phyloP scores from a whole-genome alignment of 768 basidiomycete species.

The Xerocomellus intermedius region DNA sequence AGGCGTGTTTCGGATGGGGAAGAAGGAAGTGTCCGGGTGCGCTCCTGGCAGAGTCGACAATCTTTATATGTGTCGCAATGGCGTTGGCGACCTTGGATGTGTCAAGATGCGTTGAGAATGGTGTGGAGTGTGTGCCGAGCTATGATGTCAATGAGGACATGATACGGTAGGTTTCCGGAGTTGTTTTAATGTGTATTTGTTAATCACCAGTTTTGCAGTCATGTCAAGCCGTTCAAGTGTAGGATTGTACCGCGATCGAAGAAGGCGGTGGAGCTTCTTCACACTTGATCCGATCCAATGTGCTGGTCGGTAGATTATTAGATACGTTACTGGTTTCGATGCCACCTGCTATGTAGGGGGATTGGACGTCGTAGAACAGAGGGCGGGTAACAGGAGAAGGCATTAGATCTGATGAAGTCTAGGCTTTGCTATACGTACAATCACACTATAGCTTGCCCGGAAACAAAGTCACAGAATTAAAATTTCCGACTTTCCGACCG shows the following conservation, averaged over 20 bases:
- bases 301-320: too few relatives aligned
- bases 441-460: too few relatives aligned
- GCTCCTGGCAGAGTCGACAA: not conserved
- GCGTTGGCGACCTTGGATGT: conserved; percentile 7
- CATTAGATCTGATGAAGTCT: too few relatives aligned
- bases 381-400: too few relatives aligned
- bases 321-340: too few relatives aligned
- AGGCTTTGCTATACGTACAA: too few relatives aligned
- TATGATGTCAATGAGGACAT: not conserved
- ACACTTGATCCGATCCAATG: too few relatives aligned
- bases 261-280: not conserved
- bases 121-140: not conserved
- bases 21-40: conserved; percentile 4
- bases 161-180: not conserved
- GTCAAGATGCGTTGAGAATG: not conserved
- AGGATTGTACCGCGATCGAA: not conserved
- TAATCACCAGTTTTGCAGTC: too few relatives aligned
- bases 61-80: not conserved
- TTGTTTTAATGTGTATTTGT: not conserved
- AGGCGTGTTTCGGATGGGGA: conserved; percentile 9
- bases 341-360: too few relatives aligned
- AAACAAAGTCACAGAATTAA: too few relatives aligned
- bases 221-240: conserved; percentile 4
- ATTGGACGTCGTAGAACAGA: too few relatives aligned
- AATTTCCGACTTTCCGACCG: too few relatives aligned